Conservation (phyloP, 768 basidiomycete genomes). For the Mycena epipterygia region DNA sequence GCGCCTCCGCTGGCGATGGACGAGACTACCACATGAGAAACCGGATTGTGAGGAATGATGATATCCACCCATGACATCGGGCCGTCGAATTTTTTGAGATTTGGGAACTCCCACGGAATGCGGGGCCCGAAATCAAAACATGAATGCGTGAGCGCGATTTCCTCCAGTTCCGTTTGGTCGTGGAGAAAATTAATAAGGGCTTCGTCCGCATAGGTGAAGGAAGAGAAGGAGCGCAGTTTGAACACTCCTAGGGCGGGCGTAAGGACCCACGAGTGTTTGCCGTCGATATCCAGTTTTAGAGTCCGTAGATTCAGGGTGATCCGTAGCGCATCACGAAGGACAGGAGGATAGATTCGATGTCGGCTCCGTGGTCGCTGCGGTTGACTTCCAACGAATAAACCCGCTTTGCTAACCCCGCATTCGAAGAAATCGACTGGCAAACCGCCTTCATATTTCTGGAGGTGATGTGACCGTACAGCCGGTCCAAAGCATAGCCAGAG, state of each 20-base stretch:
- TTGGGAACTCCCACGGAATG: slow-evolving; percentile 19
- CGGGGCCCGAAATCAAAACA: not conserved
- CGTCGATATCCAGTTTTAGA: slow-evolving; percentile 22
- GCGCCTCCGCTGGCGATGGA: not conserved
- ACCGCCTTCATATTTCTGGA: slow-evolving; percentile 11
- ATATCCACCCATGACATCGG: slow-evolving; percentile 28
- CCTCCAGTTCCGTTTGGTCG: slow-evolving; percentile 26
- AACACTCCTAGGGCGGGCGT: slow-evolving; percentile 1
- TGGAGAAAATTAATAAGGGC: slow-evolving; percentile 20
- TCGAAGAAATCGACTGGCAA: slow-evolving; percentile 17
- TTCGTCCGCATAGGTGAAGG: slow-evolving; percentile 4
- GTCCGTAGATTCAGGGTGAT: slow-evolving; percentile 18
- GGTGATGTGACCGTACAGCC: slow-evolving; percentile 15
- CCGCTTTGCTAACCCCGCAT: slow-evolving; percentile 22
- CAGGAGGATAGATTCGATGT: slow-evolving; percentile 12
- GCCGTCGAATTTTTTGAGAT: slow-evolving; percentile 8
- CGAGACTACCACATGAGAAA: slow-evolving; percentile 18
- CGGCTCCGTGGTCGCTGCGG: not conserved
- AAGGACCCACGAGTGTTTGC: slow-evolving; percentile 14
- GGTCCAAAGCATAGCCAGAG: slow-evolving; percentile 20
- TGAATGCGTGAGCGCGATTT: slow-evolving; percentile 23
- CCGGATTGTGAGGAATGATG: slow-evolving; percentile 6
- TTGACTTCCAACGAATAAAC: slow-evolving; percentile 18
- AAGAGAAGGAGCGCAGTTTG: slow-evolving; percentile 27
- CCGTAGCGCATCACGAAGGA: slow-evolving; percentile 13